phyloP scores from a whole-genome alignment of 352 stramenopile genomes.

The Pilasporangium apinafurcum region DNA sequence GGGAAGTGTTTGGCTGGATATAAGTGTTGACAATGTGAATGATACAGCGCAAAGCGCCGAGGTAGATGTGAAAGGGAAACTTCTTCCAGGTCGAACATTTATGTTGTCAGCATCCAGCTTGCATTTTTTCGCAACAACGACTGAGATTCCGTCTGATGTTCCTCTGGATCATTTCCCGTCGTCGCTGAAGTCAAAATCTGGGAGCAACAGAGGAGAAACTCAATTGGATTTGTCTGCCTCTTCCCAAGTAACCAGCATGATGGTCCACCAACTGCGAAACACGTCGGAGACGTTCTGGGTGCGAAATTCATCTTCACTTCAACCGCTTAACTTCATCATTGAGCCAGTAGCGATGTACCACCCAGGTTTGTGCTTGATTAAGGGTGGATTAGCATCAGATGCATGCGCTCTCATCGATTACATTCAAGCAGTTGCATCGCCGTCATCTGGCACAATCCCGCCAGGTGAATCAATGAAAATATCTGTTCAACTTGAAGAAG shows the following conservation, averaged over 20 bases:
- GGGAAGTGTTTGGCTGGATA: constrained; percentile 56
- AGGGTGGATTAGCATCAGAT: constrained; percentile 39
- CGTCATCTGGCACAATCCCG: constrained; percentile 61
- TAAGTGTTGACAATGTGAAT: constrained; percentile 55
- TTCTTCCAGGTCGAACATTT: constrained; percentile 79
- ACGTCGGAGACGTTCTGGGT: constrained; percentile 76
- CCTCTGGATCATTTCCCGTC: constrained; percentile 31
- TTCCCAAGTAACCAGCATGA: constrained; percentile 13
- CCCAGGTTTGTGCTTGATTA: constrained; percentile 55
- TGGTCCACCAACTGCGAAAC: constrained; percentile 63
- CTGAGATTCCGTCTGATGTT: constrained; percentile 45
- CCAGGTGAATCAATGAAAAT: constrained; percentile 76
- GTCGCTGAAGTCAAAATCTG: constrained; percentile 36
- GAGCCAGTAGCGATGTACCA: constrained; percentile 60
- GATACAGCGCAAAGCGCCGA: constrained; percentile 62
- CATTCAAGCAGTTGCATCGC: constrained; percentile 65
- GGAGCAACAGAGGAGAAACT: constrained; percentile 20
- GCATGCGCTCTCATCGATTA: constrained; percentile 76
- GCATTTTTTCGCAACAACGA: constrained; percentile 71
- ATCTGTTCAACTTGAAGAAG: constrained; percentile 72
- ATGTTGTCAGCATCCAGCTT: constrained; percentile 69
- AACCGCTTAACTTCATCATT: constrained; percentile 73
- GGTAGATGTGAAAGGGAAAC: constrained; percentile 63
- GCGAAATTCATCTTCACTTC: constrained; percentile 57
- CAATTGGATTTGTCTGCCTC: constrained; percentile 13